phyloP scores from a whole-genome alignment of 1,284 basidiomycete genomes.

The Apiotrichum domesticum region DNA sequence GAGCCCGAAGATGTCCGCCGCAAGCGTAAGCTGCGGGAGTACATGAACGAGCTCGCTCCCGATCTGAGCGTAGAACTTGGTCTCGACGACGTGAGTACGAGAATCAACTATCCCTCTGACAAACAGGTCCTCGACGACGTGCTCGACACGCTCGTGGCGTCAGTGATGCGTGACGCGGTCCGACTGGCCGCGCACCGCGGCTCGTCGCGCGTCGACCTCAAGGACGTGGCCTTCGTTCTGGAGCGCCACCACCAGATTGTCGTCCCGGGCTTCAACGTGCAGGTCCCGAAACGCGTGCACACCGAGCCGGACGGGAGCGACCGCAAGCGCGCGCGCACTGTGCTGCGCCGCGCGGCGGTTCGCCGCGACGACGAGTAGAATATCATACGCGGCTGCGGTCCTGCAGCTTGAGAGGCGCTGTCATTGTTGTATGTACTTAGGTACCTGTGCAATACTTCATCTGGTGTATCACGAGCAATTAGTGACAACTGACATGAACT shows the following conservation, averaged over 20 bases:
- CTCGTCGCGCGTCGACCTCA: constrained; percentile 32
- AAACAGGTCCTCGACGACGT: constrained; percentile 28
- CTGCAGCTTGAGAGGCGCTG: not conserved
- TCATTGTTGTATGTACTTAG: too few relatives aligned
- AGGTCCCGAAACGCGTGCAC: constrained; percentile 28
- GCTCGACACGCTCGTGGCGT: constrained; percentile 28
- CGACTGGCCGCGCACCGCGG: constrained; percentile 37
- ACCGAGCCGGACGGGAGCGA: constrained; percentile 24
- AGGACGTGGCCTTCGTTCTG: constrained; percentile 35
- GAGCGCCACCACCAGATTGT: constrained; percentile 30
- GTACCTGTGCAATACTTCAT: too few relatives aligned
- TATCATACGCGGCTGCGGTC: too few relatives aligned
- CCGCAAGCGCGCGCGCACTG: constrained; percentile 17
- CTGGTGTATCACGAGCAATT: too few relatives aligned
- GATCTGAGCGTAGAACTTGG: constrained; percentile 35
- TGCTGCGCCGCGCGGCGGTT: constrained; percentile 8
- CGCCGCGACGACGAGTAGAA: constrained; percentile 2
- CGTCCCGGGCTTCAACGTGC: constrained; percentile 36
- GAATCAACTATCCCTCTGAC: not conserved
- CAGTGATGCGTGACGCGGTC: constrained; percentile 24
- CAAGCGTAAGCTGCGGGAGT: constrained; percentile 35
- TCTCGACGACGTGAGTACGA: constrained; percentile 27
- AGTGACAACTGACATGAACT: too few relatives aligned
- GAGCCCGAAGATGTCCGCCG: constrained; percentile 29
- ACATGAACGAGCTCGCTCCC: constrained; percentile 28